Percentiles rank a stretch among this genome's conserved stretches.
These are phyloP conservation scores for Neopestalotiopsis clavispora DNA, from an alignment of 2,329 filamentous ascomycete species.

Conservation along the genomic window DNA sequence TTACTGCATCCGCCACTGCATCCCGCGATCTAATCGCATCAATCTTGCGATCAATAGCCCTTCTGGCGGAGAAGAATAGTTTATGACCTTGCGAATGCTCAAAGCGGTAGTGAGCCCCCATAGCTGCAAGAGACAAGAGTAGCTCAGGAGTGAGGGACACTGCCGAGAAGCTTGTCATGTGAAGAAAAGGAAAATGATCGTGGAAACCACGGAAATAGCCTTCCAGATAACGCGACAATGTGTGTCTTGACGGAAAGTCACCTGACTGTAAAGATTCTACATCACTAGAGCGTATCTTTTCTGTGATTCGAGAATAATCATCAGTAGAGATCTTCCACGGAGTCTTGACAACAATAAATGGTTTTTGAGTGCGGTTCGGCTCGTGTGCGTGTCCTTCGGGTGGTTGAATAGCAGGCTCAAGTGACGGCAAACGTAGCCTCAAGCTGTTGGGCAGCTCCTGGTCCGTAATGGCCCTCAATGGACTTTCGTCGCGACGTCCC, in stretches of 20 bases:
- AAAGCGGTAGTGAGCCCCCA: constrained; percentile 53
- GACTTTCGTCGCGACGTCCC: background rate
- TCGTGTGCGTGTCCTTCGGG: background rate
- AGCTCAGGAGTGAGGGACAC: constrained; percentile 51
- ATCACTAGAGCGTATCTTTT: background rate
- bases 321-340: background rate
- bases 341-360: background rate
- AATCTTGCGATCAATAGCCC: constrained; percentile 48
- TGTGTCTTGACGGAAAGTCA: constrained; percentile 49
- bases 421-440: background rate
- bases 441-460: background rate
- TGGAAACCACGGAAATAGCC: constrained; percentile 56
- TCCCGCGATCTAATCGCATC: constrained; percentile 16
- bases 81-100: constrained; percentile 56
- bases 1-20: background rate
- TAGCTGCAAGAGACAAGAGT: constrained; percentile 54
- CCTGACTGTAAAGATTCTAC: background rate
- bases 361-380: background rate
- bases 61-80: constrained; percentile 59
- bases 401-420: background rate
- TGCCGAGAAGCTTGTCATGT: constrained; percentile 51
- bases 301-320: background rate
- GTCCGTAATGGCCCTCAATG: background rate
- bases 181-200: constrained; percentile 56
- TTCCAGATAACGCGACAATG: constrained; percentile 53